Conservation (phyloP, 768 basidiomycete species). For the Kwoniella heveanensis region DNA sequence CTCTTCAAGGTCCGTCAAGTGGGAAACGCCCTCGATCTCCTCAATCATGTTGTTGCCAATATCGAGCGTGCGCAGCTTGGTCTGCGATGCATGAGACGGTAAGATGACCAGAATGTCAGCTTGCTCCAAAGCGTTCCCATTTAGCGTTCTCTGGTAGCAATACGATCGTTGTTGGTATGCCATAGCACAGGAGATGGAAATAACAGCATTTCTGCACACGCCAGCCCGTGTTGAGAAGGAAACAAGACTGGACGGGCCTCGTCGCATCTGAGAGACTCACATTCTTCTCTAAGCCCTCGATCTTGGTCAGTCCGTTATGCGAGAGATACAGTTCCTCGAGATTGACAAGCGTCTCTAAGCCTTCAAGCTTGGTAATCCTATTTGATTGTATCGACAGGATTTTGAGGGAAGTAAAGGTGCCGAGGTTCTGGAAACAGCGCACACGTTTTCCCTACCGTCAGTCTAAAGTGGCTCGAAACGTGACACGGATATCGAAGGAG, state of each 20-base stretch:
- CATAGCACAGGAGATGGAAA: no score
- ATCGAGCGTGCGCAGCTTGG: conserved; percentile 80
- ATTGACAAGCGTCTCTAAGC: conserved; percentile 68
- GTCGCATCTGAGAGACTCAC: no score
- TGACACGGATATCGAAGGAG: no score
- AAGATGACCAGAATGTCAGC: no score
- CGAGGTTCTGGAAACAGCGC: conserved; percentile 79
- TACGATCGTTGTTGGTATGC: no score
- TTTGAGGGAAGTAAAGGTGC: conserved; percentile 69
- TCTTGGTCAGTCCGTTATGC: conserved; percentile 80
- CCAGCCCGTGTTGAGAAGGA: no score
- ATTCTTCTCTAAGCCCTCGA: conserved; percentile 85
- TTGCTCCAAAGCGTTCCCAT: no score
- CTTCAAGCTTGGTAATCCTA: conserved; percentile 83
- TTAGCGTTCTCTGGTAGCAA: no score
- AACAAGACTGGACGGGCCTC: no score
- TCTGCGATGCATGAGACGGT: conserved; percentile 53
- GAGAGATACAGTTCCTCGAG: conserved; percentile 91
- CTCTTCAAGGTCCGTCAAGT: conserved; percentile 78
- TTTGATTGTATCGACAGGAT: conserved; percentile 88
- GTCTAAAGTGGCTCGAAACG: no score
- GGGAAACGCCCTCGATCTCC: conserved; percentile 77
- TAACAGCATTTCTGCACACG: no score
- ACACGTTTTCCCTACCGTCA: no score
- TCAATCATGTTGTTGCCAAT: conserved; percentile 81